Conservation (phyloP, 2,329 filamentous ascomycete species). For the Cercospora janseana region DNA sequence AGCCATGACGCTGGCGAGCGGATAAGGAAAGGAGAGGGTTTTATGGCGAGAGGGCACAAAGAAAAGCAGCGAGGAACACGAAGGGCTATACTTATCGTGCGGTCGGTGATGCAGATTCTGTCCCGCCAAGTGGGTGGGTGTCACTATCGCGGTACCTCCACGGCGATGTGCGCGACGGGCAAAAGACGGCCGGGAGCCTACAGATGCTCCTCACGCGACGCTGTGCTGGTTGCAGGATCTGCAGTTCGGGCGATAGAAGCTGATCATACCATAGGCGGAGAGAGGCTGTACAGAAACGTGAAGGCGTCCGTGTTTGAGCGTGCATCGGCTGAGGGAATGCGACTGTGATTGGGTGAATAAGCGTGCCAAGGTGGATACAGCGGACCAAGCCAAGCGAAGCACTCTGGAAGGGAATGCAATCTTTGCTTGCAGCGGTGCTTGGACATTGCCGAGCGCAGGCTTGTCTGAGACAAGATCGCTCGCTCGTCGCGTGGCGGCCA, state of each 20-base stretch:
- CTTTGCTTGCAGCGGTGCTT: background rate
- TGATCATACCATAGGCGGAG: background rate
- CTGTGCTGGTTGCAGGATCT: background rate
- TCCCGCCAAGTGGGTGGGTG: slow-evolving; percentile 5
- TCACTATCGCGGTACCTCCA: background rate
- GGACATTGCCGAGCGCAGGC: background rate
- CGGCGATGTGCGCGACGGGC: slow-evolving; percentile 1
- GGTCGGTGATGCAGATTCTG: background rate
- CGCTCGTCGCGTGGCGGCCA: background rate
- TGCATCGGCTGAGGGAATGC: background rate
- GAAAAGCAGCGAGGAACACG: background rate
- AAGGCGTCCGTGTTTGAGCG: background rate
- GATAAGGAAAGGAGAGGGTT: too few relatives aligned
- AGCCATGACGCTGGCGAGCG: slow-evolving; percentile 19
- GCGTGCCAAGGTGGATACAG: slow-evolving; percentile 3
- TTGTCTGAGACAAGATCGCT: background rate
- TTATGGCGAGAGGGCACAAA: background rate
- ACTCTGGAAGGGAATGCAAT: background rate
- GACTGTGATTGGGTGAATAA: background rate
- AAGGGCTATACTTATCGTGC: slow-evolving; percentile 1
- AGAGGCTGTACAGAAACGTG: background rate
- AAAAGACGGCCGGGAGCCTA: background rate
- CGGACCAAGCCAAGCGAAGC: slow-evolving; percentile 3
- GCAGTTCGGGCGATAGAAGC: background rate
- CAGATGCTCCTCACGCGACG: slow-evolving; percentile 1